These are phyloP conservation scores for Coniophora puteana DNA, from an alignment of 1,284 basidiomycete species.

Conservation along the genomic window DNA sequence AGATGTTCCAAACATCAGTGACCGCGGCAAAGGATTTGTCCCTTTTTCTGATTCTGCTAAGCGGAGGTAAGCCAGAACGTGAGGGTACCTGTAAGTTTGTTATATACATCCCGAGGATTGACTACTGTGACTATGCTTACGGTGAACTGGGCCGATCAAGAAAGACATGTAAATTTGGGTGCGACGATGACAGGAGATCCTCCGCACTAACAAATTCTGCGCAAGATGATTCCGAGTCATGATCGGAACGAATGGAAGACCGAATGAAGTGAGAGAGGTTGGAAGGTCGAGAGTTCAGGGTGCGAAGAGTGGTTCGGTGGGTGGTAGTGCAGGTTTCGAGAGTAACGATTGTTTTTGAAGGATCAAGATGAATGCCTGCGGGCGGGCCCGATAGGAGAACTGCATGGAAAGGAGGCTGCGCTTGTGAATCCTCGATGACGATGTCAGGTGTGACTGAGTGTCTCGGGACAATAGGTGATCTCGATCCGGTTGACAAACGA, in stretches of 20 bases:
- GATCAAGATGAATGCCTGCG: constrained; percentile 44
- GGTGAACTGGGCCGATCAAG: constrained; percentile 75
- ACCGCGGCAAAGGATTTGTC: too few relatives aligned
- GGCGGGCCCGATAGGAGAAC: constrained; percentile 61
- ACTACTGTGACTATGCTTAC: constrained; percentile 41
- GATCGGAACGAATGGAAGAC: too few relatives aligned
- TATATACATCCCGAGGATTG: constrained; percentile 6
- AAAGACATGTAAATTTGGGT: constrained; percentile 63
- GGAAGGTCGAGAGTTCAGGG: constrained; percentile 65
- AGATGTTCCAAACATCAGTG: too few relatives aligned
- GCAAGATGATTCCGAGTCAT: constrained; percentile 58
- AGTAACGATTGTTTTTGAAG: constrained; percentile 60
- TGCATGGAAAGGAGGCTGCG: constrained; percentile 54
- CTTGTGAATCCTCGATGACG: too few relatives aligned
- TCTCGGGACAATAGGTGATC: too few relatives aligned
- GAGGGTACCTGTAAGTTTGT: constrained; percentile 49
- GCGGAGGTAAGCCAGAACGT: constrained; percentile 69
- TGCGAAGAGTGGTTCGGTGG: constrained; percentile 59
- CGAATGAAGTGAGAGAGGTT: constrained; percentile 55
- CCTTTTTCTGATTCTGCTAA: too few relatives aligned
- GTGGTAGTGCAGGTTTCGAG: constrained; percentile 67
- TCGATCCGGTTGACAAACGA: too few relatives aligned
- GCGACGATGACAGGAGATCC: constrained; percentile 45
- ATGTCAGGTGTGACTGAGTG: too few relatives aligned
- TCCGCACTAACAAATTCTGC: too few relatives aligned